Conservation (phyloP, 2,329 filamentous ascomycete genomes). For the Helotiales sp. region DNA sequence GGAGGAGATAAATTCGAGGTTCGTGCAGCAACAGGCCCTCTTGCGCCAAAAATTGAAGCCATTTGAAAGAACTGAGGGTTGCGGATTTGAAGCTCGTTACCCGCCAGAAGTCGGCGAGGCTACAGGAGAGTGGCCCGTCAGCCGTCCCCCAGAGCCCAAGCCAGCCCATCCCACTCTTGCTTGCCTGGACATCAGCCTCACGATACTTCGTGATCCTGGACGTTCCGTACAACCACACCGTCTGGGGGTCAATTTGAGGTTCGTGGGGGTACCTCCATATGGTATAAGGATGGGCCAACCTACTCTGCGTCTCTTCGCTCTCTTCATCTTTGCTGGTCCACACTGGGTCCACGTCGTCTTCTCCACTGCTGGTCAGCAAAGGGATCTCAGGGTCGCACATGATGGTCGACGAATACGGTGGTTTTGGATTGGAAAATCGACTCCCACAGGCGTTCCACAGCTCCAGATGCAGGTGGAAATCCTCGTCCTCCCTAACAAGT, state of each 20-base stretch:
- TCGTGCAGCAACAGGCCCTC: constrained; percentile 17
- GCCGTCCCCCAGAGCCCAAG: too few species aligned
- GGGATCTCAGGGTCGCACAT: constrained; percentile 25
- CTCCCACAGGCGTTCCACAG: constrained; percentile 32
- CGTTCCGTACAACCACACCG: not conserved
- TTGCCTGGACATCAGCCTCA: constrained; percentile 6
- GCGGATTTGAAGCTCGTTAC: not conserved
- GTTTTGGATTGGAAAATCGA: not conserved
- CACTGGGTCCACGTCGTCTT: constrained; percentile 6
- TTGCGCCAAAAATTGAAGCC: constrained; percentile 37
- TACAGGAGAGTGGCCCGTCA: not conserved
- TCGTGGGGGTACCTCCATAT: not conserved
- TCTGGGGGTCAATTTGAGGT: too few species aligned
- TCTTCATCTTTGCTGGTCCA: constrained; percentile 18
- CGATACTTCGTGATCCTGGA: not conserved
- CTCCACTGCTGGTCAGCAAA: constrained; percentile 17
- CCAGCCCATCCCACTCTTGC: not conserved
- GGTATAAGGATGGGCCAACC: not conserved
- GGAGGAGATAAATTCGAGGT: constrained; percentile 12
- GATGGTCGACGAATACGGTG: not conserved
- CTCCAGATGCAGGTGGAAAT: constrained; percentile 19
- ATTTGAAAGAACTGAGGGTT: constrained; percentile 20
- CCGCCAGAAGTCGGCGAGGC: not conserved
- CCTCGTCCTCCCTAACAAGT: constrained; percentile 3
- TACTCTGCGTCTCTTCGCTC: constrained; percentile 13